Evolutionary conservation across 345 rosid species (phyloP), one percentile per base, ranked within the genome.

Genomic region (Citrus inodora): DNA sequence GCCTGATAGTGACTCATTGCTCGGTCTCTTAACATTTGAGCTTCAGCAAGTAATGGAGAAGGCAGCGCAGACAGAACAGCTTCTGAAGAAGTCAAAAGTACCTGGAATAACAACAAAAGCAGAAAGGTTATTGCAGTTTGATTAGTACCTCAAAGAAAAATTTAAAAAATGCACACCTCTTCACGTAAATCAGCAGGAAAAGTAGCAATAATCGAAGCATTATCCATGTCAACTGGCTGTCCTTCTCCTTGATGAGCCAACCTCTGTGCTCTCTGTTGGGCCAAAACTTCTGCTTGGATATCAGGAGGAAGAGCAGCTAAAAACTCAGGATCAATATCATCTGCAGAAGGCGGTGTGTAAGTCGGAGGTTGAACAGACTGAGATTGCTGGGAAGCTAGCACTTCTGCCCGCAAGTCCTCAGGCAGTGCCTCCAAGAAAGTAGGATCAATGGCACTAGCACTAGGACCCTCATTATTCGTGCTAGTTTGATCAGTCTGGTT

Each of bases 1-100:
- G 98, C 98, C 80, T 91, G 96, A 86, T 93, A 93, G 83, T 95
- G 99, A 90, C 99, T 95, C 98, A 88, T 90, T 81, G 98, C 98
- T 73, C 99, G 85, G 83, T 95, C 98, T 82, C 99, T 88, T 58
- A 95, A 91, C 95, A 93, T 88, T 81, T 93, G 99, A 32, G 96
- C 99, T 89, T 95, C 98, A n/a, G 98, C 98, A 77, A 95, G 90
- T 77, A 95, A 88, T 70, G 96, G 93, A 68, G 96, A 91, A 77
- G 99, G 98, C 80, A 95, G 82, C 42, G 96, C 98, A 65, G 99
- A 92, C 81, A 95, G 78, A 75, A 91, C 99, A 70, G 97, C 98
- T 83, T 95, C 98, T 72, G 99, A 93, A 77, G 97, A 95, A 71
- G 97, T 93, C 84, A 95, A 85, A 78, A 95, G 98, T 61, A 95